phyloP scores from a whole-genome alignment of 305 asterid genomes.

The Rubia peregrina region DNA sequence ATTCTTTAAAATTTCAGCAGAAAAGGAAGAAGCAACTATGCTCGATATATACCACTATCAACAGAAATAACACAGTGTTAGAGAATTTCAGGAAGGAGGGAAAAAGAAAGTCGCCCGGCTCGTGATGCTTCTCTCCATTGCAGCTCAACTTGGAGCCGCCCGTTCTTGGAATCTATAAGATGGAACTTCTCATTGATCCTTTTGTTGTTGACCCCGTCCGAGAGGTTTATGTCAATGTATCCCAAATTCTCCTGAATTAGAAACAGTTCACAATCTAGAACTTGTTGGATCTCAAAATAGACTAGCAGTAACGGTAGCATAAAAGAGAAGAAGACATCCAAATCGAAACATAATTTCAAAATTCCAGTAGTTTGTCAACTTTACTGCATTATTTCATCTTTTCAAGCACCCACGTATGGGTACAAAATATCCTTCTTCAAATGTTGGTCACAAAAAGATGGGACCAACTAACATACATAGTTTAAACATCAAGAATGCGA shows the following conservation, averaged over 20 bases:
- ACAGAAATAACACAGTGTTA: background rate
- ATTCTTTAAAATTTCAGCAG: background rate
- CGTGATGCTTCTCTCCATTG: slow-evolving; percentile 28
- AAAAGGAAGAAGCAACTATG: background rate
- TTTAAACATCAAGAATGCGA: background rate
- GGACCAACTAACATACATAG: too few relatives aligned
- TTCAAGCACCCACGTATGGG: too few relatives aligned
- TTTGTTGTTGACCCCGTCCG: slow-evolving; percentile 37
- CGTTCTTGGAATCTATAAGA: slow-evolving; percentile 43
- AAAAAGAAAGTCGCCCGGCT: background rate
- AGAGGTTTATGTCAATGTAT: slow-evolving; percentile 32
- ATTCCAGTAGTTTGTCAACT: too few relatives aligned
- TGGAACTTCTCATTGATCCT: slow-evolving; percentile 43
- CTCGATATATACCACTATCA: background rate
- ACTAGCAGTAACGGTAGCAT: background rate
- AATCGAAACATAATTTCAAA: too few relatives aligned
- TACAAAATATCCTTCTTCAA: too few relatives aligned
- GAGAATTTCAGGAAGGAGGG: background rate
- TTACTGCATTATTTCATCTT: too few relatives aligned
- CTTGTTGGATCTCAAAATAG: background rate
- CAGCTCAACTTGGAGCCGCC: slow-evolving; percentile 36
- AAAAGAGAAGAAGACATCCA: too few relatives aligned
- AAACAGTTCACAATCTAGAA: background rate
- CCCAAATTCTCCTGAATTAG: slow-evolving; percentile 34
- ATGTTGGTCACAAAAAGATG: too few relatives aligned